Base-by-base conservation (phyloP, 768 basidiomycete species). In the Clitopilus passeckerianus region DNA sequence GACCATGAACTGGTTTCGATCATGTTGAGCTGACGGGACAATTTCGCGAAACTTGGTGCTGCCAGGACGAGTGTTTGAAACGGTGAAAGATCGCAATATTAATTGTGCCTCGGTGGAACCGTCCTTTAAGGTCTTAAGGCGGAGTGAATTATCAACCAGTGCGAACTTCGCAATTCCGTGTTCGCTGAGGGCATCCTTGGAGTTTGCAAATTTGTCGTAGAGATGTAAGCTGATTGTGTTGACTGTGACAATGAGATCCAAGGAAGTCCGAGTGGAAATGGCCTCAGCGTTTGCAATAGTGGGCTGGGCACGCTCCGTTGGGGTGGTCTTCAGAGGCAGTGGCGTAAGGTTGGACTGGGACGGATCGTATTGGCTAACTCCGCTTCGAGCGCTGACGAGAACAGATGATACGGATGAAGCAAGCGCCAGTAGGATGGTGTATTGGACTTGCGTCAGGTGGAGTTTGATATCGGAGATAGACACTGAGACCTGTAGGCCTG, bases 1-100 rank as follows among this genome's bases (percentile, higher is more conserved):
- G 16, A 97, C 69, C 92, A 96, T 97, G 68, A 98, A 89, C 67
- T 97, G 93, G 60, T 95, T 95, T 55, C 91, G 79, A 60, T 88
- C 83, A 65, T 97, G 93, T 59, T 87, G 83, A 14, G 93, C 90
- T 5, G 94, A 88, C 12, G 97, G 96, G 61, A 99, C 91, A 59
- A 99, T 95, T 71, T 98, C 95, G 43, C 95, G 85, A 77, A 95
- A 98, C 66, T 83, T 88, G 23, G 93, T 90, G 53, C 78, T 77
- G 6, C 93, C 92, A 0, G 91, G 83, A 56, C 89, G 81, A 1
- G 88, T 98, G 69, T 96, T 95, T 71, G 83, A 86, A 80, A 98
- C 89, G 0, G 93, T 93, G 67, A 98, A 89, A 0, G 96, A 95
- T 65, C 87, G 86, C n/a, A 98, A 73, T 24, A 94, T 80, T 53